A percentile compares a stretch with the other conserved stretches of the same genome.
These are phyloP conservation scores for Barnettozyma botsteinii DNA, from an alignment of 805 yeast genomes.

Conservation along the genomic window DNA sequence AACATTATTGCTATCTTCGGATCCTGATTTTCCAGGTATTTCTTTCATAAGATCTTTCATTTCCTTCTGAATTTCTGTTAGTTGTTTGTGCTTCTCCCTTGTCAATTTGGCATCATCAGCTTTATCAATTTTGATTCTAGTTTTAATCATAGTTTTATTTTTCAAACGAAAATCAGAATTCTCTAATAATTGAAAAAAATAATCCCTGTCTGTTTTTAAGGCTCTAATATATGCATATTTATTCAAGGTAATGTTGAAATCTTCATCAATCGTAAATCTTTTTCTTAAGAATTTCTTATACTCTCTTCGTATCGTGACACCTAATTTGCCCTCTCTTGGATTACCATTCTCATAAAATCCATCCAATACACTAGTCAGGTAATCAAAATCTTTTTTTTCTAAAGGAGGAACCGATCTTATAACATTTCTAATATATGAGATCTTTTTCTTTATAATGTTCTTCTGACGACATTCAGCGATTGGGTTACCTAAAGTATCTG, in stretches of 20 bases:
- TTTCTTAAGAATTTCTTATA: constrained; percentile 22
- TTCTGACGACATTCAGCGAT: constrained; percentile 16
- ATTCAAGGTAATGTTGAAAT: constrained; percentile 12
- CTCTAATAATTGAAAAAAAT: too few species aligned
- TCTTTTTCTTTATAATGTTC: constrained; percentile 19
- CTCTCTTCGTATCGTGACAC: constrained; percentile 13
- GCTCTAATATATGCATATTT: constrained; percentile 19
- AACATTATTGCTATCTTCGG: too few species aligned
- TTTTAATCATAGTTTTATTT: too few species aligned
- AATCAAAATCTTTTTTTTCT: constrained; percentile 12
- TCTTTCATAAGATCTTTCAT: too few species aligned
- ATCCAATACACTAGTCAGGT: constrained; percentile 15
- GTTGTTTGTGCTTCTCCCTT: too few species aligned
- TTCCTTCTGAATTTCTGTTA: too few species aligned
- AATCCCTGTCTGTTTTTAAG: constrained; percentile 2
- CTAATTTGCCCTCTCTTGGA: neutral
- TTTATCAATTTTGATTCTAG: too few species aligned
- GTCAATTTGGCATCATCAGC: too few species aligned
- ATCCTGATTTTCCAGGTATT: too few species aligned
- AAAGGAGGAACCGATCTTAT: constrained; percentile 20
- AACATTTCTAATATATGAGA: constrained; percentile 16
- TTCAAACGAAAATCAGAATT: too few species aligned
- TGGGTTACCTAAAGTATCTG: constrained; percentile 18
- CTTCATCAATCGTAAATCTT: constrained; percentile 17
- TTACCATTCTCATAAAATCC: constrained; percentile 1